Evolutionary conservation across 371 early-diverging fungal genomes (phyloP).

Genomic region (Actinomortierella ambigua): DNA sequence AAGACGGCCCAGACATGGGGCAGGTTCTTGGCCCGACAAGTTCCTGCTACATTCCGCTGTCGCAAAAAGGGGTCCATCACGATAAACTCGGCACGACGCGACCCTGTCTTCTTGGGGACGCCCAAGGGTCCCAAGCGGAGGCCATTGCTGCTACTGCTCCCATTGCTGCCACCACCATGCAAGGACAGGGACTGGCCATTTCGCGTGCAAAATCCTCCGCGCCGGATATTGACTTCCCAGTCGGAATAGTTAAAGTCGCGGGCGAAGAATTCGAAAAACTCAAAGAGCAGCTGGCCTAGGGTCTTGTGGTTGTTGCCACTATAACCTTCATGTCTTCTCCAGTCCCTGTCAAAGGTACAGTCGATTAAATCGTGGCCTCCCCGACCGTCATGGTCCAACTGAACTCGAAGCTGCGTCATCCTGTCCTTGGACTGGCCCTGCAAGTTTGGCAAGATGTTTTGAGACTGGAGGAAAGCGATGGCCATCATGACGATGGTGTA

Average conservation of each 20-base stretch:
- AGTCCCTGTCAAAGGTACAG: slow-evolving; percentile 32
- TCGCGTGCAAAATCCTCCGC: slow-evolving; percentile 10
- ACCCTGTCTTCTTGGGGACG: background rate
- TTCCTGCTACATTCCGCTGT: slow-evolving; percentile 28
- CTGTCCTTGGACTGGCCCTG: slow-evolving; percentile 20
- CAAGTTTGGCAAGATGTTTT: slow-evolving; percentile 25
- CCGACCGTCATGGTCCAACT: slow-evolving; percentile 13
- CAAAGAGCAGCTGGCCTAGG: slow-evolving; percentile 25
- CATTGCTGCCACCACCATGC: background rate
- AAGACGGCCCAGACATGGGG: slow-evolving; percentile 26
- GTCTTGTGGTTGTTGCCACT: slow-evolving; percentile 25
- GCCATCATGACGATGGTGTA: slow-evolving; percentile 46
- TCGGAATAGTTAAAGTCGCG: slow-evolving; percentile 33
- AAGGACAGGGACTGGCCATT: background rate
- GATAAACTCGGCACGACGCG: slow-evolving; percentile 6
- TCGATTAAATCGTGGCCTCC: slow-evolving; percentile 9
- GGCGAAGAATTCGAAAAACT: slow-evolving; percentile 32
- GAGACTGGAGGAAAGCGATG: slow-evolving; percentile 38
- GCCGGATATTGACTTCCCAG: slow-evolving; percentile 42
- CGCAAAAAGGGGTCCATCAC: slow-evolving; percentile 45
- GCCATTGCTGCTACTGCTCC: background rate
- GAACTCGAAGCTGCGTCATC: slow-evolving; percentile 15
- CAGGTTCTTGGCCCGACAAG: slow-evolving; percentile 19
- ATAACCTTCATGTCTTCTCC: slow-evolving; percentile 14
- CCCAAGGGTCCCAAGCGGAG: background rate